These are phyloP conservation scores for Paraurostyla sp. DNA, from an alignment of 73 alveolate species.

Conservation along the genomic window DNA sequence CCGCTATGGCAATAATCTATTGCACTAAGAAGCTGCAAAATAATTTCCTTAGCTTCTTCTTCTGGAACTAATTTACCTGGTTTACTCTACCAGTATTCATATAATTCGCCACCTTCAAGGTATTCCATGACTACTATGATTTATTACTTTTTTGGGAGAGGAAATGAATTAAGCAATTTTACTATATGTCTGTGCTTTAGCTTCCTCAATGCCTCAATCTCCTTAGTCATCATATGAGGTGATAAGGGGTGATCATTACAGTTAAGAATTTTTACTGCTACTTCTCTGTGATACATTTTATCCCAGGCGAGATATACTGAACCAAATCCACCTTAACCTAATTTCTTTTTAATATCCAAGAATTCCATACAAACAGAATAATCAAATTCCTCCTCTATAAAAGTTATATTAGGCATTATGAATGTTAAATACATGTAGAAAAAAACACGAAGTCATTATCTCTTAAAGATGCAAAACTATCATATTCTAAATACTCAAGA, in stretches of 20 bases:
- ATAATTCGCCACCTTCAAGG: constrained; percentile 63
- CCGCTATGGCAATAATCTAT: constrained; percentile 65
- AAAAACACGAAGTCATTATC: neutral
- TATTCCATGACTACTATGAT: constrained; percentile 70
- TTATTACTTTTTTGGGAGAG: constrained; percentile 15
- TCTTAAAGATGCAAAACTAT: neutral
- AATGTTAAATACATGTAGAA: neutral
- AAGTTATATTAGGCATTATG: neutral
- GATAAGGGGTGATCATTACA: neutral
- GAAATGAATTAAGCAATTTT: constrained; percentile 49
- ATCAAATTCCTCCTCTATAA: constrained; percentile 28
- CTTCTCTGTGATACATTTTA: constrained; percentile 27
- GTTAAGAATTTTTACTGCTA: constrained; percentile 53
- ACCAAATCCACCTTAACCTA: constrained; percentile 68
- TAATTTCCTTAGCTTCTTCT: constrained; percentile 61
- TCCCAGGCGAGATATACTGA: constrained; percentile 58
- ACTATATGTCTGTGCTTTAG: constrained; percentile 58
- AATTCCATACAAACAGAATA: constrained; percentile 59
- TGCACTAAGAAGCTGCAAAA: constrained; percentile 32
- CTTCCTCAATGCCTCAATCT: constrained; percentile 45
- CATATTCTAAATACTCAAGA: neutral
- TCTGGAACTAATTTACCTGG: neutral
- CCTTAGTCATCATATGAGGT: constrained; percentile 41
- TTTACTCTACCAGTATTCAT: constrained; percentile 26
- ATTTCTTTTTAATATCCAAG: constrained; percentile 12